These are phyloP conservation scores for Medakamo hakoo DNA, from an alignment of 139 green algal genomes.

Conservation along the genomic window DNA sequence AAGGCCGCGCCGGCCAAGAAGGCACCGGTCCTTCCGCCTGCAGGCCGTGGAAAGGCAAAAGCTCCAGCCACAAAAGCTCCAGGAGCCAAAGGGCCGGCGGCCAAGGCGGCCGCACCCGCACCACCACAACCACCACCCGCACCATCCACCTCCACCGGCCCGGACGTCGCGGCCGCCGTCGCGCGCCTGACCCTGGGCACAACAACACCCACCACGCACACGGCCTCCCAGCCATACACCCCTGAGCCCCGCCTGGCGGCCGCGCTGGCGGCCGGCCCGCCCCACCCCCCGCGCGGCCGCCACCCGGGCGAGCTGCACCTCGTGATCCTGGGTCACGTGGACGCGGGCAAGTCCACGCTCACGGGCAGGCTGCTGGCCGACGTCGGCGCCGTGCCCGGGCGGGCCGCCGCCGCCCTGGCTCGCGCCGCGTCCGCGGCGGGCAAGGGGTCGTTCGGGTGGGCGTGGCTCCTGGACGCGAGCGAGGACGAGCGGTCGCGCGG, in stretches of 20 bases:
- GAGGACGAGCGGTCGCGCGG: slow-evolving; percentile 77
- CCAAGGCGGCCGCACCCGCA: not conserved
- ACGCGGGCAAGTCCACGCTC: slow-evolving; percentile 91
- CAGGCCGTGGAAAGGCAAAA: not conserved
- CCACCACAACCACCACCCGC: no score
- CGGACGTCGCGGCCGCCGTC: not conserved
- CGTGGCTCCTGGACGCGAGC: slow-evolving; percentile 88
- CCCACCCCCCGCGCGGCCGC: not conserved
- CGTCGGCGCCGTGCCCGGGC: slow-evolving; percentile 39
- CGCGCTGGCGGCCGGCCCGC: slow-evolving; percentile 14
- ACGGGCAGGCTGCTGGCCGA: slow-evolving; percentile 85
- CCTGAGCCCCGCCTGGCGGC: not conserved
- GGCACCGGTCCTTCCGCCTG: no score
- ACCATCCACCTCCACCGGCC: no score
- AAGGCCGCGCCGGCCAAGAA: not conserved
- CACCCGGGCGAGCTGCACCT: slow-evolving; percentile 55
- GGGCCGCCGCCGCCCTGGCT: slow-evolving; percentile 20
- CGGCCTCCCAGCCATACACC: not conserved
- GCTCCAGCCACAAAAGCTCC: not conserved
- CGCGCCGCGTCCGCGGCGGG: slow-evolving; percentile 53
- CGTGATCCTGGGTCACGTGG: slow-evolving; percentile 87
- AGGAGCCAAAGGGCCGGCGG: not conserved
- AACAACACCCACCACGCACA: not conserved
- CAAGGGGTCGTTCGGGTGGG: slow-evolving; percentile 90
- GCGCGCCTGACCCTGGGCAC: not conserved